Base-by-base conservation (phyloP, 2,329 filamentous ascomycete genomes). In the Pyricularia grisea region DNA sequence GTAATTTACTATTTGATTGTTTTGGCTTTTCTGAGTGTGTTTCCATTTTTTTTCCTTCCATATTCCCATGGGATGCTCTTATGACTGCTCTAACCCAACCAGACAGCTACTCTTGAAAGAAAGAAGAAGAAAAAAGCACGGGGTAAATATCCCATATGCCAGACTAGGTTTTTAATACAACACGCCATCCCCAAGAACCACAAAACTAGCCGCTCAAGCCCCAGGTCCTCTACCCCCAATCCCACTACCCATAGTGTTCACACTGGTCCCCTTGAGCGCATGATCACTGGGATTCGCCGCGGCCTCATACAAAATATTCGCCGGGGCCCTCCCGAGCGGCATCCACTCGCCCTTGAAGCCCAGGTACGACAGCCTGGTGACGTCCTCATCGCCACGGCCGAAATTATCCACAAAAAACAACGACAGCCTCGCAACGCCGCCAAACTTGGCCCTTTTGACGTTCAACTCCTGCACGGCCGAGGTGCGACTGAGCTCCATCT, bases 301-400 rank as follows among this genome's bases (percentile, higher is more conserved):
- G 23, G 93, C 91, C 84, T 99, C 95, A 79, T 98, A 99, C 71
- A 97, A 75, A 74, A 98, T 94, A 73, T 91, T 93, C 7, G 91
- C 83, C 0, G 95, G 93, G 76, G 94, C 92, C 69, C 90, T 85
- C 65, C 90, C 95, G 75, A 97, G 79, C 77, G 89, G 88, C 87
- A 95, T 95, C 85, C 93, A 98, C 79, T 97, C 92, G 28, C 95
- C 95, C 80, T 92, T 94, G 82, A 99, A 98, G 0, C 92, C 95
- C 69, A 98, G 72, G 80, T 97, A 99, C 71, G 84, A 89, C 1
- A 98, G 78, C 66, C 88, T 85, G 64, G 92, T 94, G 69, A 90
- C 88, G 71, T 80, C 80, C 9, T 81, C 82, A 0, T 81, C 82
- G 0, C 79, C 78, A 31, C 83, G 84, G 3, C 80, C 82, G 14